Evolutionary conservation across 805 yeast genomes (phyloP).

Genomic region (Hemisphaericaspora nanyangensis): DNA sequence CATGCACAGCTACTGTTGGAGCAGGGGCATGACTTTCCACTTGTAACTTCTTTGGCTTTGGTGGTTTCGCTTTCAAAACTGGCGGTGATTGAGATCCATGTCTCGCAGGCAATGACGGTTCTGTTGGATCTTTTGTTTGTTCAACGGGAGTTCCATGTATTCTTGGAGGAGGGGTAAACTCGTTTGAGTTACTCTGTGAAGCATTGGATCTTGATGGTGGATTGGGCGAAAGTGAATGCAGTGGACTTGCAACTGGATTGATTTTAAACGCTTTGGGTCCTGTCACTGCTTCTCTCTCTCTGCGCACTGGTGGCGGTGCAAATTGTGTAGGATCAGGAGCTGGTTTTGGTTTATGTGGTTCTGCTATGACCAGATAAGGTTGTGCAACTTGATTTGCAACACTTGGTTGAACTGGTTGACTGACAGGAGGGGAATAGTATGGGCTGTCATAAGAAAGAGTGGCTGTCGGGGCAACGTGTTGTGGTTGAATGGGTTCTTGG

Average conservation of each 20-base stretch:
- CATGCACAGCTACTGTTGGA: neutral
- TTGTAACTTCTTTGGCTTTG: conserved; percentile 8
- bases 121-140: conserved; percentile 4
- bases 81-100: conserved; percentile 5
- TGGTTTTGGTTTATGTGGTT: conserved; percentile 16
- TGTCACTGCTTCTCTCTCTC: conserved; percentile 17
- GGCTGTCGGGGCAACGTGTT: neutral
- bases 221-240: too few species aligned
- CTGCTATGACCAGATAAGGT: neutral
- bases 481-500: neutral
- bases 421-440: neutral
- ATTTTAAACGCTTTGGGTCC: neutral
- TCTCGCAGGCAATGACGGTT: conserved; percentile 1
- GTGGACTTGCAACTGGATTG: conserved; percentile 1
- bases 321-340: conserved; percentile 34
- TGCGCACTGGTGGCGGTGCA: conserved; percentile 42
- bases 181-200: conserved; percentile 31
- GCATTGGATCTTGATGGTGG: conserved; percentile 5
- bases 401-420: too few species aligned
- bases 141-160: conserved; percentile 8
- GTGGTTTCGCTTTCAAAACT: conserved; percentile 4
- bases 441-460: neutral
- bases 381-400: too few species aligned
- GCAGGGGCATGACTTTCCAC: neutral
- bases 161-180: conserved; percentile 44